Evolutionary conservation across 495 filamentous ascomycete genomes (phyloP).

Genomic region (Massariosphaeria phaeospora): DNA sequence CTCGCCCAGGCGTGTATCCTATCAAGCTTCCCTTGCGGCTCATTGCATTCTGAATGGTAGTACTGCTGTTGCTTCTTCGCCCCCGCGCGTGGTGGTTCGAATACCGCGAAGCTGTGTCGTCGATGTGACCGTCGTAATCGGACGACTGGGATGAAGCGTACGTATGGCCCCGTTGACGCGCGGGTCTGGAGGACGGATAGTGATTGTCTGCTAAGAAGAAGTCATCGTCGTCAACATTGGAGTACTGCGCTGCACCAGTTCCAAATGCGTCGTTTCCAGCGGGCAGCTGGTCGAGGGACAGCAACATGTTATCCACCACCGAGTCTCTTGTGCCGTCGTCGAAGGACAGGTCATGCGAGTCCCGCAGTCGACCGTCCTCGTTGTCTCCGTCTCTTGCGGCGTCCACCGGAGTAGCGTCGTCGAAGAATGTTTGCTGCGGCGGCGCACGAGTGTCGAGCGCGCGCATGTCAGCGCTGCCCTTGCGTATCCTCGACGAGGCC

Average conservation of each 20-base stretch:
- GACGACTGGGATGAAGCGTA: conserved; percentile 68
- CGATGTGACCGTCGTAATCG: conserved; percentile 62
- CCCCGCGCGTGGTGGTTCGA: conserved; percentile 57
- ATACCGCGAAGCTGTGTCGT: conserved; percentile 59
- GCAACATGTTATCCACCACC: conserved; percentile 53
- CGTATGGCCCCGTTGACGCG: conserved; percentile 52
- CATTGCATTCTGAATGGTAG: conserved; percentile 60
- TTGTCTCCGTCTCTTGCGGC: conserved; percentile 7
- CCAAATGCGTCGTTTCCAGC: conserved; percentile 12
- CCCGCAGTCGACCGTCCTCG: conserved; percentile 43
- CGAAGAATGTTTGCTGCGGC: conserved; percentile 33
- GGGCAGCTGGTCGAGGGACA: conserved; percentile 32
- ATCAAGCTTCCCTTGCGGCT: conserved; percentile 60
- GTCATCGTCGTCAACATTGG: conserved; percentile 27
- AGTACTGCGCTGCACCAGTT: conserved; percentile 18
- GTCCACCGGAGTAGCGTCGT: conserved; percentile 35
- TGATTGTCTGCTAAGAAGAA: conserved; percentile 29
- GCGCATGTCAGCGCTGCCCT: conserved; percentile 17
- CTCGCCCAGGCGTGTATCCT: conserved; percentile 43
- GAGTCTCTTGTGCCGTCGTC: conserved; percentile 75
- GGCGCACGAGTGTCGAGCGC: conserved; percentile 22
- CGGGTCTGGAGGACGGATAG: conserved; percentile 16
- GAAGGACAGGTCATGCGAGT: conserved; percentile 85
- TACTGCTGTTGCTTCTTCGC: conserved; percentile 77
- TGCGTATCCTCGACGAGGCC: conserved; percentile 10